Conservation (phyloP, 2,329 filamentous ascomycete species). For the Lasiodiplodia hormozganensis region DNA sequence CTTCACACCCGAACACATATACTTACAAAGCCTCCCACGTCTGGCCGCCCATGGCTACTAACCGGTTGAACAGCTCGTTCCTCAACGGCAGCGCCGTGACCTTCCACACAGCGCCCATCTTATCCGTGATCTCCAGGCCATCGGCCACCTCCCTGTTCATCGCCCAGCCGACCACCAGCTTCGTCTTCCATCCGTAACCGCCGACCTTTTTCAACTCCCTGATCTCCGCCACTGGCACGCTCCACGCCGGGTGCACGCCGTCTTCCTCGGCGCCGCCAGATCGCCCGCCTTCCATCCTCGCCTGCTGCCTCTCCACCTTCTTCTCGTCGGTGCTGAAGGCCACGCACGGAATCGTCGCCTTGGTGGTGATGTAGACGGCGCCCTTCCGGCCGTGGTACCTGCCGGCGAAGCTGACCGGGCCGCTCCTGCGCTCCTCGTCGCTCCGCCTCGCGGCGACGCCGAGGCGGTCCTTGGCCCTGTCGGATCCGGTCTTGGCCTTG, state of each 20-base stretch:
- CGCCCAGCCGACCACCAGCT: constrained; percentile 81
- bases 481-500: constrained; percentile 68
- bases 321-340: constrained; percentile 65
- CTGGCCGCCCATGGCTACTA: constrained; percentile 78
- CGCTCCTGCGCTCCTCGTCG: constrained; percentile 57
- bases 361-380: constrained; percentile 72
- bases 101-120: constrained; percentile 59
- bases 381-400: constrained; percentile 75
- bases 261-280: constrained; percentile 61
- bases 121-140: constrained; percentile 72
- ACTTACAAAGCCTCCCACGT: constrained; percentile 66
- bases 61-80: constrained; percentile 81
- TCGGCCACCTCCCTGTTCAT: constrained; percentile 76
- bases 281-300: constrained; percentile 44
- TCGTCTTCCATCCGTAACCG: constrained; percentile 84
- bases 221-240: constrained; percentile 73
- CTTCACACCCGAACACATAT: no score
- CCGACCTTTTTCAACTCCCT: constrained; percentile 79
- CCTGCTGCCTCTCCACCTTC: constrained; percentile 48
- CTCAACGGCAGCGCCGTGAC: constrained; percentile 75
- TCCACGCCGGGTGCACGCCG: constrained; percentile 68
- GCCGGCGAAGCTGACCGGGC: constrained; percentile 78
- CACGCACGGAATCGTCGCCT: constrained; percentile 71
- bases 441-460: constrained; percentile 68
- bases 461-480: constrained; percentile 72